Evolutionary conservation across 371 early-diverging fungal species (phyloP), one percentile per base, ranked within the genome.

Genomic region (Lichtheimia hyalospora): DNA sequence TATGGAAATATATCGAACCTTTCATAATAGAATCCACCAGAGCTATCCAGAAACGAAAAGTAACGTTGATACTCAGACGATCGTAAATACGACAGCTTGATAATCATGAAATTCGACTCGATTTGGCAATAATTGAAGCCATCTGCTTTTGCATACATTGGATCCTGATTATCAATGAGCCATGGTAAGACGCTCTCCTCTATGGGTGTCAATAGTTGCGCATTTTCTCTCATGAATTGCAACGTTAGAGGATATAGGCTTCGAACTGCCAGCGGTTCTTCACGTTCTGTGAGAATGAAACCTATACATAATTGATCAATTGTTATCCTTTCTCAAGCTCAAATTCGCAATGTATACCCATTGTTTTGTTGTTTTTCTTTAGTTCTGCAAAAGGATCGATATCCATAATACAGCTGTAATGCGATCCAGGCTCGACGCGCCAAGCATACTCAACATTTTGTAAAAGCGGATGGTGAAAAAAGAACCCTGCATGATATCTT

Each of bases 1-100:
- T 34, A 34, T 34, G 34, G 34, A 34, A 34, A 8, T 34, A 2
- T 2, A 4, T 34, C 34, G 49, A 66, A 81, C 82, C 94, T 81
- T 66, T 98, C 99, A 71, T 97, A 97, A 68, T 91, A 98, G 67
- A 98, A 98, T n/a, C 89, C 95, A 3, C 95, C 94, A 3, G 84
- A 69, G 25, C 71, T 65, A 71, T 98, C 98, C 34, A 98, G 72
- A 59, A 81, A 85, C 28, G 88, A 73, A 63, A 98, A 96, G 62
- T 86, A 95, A 43, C 81, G 74, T 49, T 73, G 73, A 70, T 97
- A 97, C 0, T 79, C 79, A 20, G 81, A 63, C 24, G 85, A 84
- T 58, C 92, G 81, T 58, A 88, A 89, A 62, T 95, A 89, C 8
- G 86, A 75, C 66, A 96, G 68, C 59, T 85, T 83, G 21, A 83